phyloP scores from a whole-genome alignment of 805 yeast species.

The Kodamaea hsintzibuensis region DNA sequence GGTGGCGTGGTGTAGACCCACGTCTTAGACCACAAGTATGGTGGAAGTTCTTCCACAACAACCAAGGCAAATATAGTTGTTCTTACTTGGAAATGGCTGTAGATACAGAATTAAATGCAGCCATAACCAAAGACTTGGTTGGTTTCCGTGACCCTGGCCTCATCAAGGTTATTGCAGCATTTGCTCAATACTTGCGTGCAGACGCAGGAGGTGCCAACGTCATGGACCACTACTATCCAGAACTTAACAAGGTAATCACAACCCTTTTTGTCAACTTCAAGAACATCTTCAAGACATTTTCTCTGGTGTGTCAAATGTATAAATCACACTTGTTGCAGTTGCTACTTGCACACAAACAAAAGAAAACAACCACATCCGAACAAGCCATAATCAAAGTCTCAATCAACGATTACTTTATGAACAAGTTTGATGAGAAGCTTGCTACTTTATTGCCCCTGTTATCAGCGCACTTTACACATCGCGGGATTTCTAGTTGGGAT shows the following conservation, averaged over 20 bases:
- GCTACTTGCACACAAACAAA: slow-evolving; percentile 10
- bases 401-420: slow-evolving; percentile 14
- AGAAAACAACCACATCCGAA: neutral
- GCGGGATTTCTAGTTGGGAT: slow-evolving; percentile 41
- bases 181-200: slow-evolving; percentile 6
- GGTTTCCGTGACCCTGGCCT: slow-evolving; percentile 4
- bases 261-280: slow-evolving; percentile 37
- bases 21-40: slow-evolving; percentile 48
- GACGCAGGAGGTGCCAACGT: slow-evolving; percentile 9
- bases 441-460: slow-evolving; percentile 43
- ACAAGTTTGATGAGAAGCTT: slow-evolving; percentile 50
- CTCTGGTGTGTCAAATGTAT: slow-evolving; percentile 40
- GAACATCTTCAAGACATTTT: slow-evolving; percentile 36
- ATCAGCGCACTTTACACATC: slow-evolving; percentile 48
- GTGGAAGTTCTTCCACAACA: slow-evolving; percentile 28
- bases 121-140: slow-evolving; percentile 4
- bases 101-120: neutral
- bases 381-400: slow-evolving; percentile 5
- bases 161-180: slow-evolving; percentile 7
- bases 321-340: slow-evolving; percentile 27
- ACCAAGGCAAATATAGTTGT: slow-evolving; percentile 5
- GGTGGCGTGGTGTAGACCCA: slow-evolving; percentile 27
- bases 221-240: slow-evolving; percentile 30
- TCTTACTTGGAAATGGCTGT: slow-evolving; percentile 5
- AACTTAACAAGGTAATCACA: slow-evolving; percentile 42